Percentiles rank a stretch among this genome's conserved stretches.
Evolutionary conservation across 495 filamentous ascomycete genomes (phyloP).

Genomic region (Tetracladium setigerum): DNA sequence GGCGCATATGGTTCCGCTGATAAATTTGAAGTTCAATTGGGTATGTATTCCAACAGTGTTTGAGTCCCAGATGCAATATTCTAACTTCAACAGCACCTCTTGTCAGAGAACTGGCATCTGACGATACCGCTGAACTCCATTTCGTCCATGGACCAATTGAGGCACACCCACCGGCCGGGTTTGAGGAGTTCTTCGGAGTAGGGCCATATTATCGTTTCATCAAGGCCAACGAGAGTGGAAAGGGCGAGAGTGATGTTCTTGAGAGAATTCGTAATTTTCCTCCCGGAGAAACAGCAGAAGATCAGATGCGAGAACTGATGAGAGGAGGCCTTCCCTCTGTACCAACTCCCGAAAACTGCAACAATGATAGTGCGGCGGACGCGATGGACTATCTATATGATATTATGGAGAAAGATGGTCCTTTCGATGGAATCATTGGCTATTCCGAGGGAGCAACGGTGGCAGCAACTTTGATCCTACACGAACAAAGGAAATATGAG

Average conservation of each 20-base stretch:
- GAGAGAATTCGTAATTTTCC: constrained; percentile 43
- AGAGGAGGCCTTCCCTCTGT: constrained; percentile 23
- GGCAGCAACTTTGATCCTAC: constrained; percentile 44
- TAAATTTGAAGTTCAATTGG: constrained; percentile 47
- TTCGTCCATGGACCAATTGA: constrained; percentile 40
- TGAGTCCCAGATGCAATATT: background rate
- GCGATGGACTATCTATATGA: constrained; percentile 28
- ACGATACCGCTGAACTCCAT: constrained; percentile 34
- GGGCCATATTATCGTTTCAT: constrained; percentile 45
- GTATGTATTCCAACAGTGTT: constrained; percentile 19
- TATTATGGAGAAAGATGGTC: constrained; percentile 40
- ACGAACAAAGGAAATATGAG: constrained; percentile 34
- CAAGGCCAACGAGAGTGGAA: constrained; percentile 32
- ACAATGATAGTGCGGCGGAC: constrained; percentile 20
- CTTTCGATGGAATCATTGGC: constrained; percentile 43
- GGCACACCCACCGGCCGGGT: constrained; percentile 39
- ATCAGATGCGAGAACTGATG: constrained; percentile 37
- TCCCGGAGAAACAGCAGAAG: constrained; percentile 38
- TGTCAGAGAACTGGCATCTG: constrained; percentile 34
- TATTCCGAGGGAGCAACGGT: constrained; percentile 57
- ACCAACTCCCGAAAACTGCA: constrained; percentile 31
- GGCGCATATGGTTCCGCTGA: constrained; percentile 37
- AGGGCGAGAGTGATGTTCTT: constrained; percentile 37
- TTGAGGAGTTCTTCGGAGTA: constrained; percentile 45
- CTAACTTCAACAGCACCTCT: constrained; percentile 32